These are phyloP conservation scores for Fusarium paranaense DNA, from an alignment of 2,329 filamentous ascomycete genomes.

Conservation along the genomic window DNA sequence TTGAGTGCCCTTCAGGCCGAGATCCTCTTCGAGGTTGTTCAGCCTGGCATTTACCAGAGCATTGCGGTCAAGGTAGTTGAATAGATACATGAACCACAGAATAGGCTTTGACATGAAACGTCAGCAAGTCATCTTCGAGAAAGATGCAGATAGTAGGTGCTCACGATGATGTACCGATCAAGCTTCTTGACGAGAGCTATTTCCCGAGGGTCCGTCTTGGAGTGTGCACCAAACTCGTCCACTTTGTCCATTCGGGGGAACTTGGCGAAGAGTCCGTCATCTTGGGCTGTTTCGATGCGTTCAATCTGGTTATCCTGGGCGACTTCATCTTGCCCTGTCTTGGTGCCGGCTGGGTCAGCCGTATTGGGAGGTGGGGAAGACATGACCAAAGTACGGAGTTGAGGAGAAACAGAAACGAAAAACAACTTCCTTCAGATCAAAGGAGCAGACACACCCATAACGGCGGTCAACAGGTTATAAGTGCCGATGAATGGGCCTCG, in stretches of 20 bases:
- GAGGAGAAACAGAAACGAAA: background rate
- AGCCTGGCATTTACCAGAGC: slow-evolving; percentile 68
- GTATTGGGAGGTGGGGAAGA: background rate
- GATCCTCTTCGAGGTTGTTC: slow-evolving; percentile 64
- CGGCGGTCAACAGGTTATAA: background rate
- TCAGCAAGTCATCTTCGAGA: background rate
- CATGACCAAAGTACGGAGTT: background rate
- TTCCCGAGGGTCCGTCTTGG: slow-evolving; percentile 35
- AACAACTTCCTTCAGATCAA: too few species aligned
- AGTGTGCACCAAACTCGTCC: slow-evolving; percentile 36
- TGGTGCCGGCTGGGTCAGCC: background rate
- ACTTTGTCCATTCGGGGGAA: slow-evolving; percentile 37
- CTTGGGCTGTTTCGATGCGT: slow-evolving; percentile 15
- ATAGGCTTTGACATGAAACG: slow-evolving; percentile 37
- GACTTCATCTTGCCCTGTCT: background rate
- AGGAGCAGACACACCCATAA: background rate
- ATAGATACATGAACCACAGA: slow-evolving; percentile 54
- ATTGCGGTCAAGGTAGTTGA: slow-evolving; percentile 60
- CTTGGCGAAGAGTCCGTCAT: slow-evolving; percentile 26
- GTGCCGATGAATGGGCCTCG: background rate
- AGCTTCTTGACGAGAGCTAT: slow-evolving; percentile 36
- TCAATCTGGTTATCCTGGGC: slow-evolving; percentile 24
- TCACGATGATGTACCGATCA: slow-evolving; percentile 32
- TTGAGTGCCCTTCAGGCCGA: slow-evolving; percentile 56
- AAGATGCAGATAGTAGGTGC: background rate